Base-by-base conservation (phyloP, 495 filamentous ascomycete genomes). In the Podospora australis region DNA sequence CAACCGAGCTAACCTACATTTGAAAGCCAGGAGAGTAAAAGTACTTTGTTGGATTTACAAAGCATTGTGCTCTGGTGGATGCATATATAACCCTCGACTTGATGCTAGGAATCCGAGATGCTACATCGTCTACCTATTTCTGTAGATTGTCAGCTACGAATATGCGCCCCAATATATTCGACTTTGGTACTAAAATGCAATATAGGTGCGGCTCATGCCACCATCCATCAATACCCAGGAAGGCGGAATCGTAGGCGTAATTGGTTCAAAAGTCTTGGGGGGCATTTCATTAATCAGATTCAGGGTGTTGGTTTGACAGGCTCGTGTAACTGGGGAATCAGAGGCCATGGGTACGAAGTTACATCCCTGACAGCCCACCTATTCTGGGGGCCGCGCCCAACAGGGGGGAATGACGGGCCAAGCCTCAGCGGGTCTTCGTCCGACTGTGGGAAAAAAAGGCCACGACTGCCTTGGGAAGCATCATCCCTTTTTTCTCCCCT, bases 401-500 rank as follows among this genome's bases (percentile, higher is more conserved):
- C 46, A 46, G 42, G 52, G 52, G 38, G 32, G n/a, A 1, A 11
- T n/a, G 38, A 20, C 28, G 43, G 32, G 54, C 55, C 57, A 59
- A 59, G 57, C 32, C 56, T 28, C 44, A 39, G 38, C 30, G 35
- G 49, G 30, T 28, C 8, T 20, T 43, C 40, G 40, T 43, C 28
- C 40, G 40, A 43, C 22, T 40, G 49, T 41, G 46, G 50, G 47
- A 21, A 47, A 51, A 53, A 56, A 57, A 62, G 60, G 60, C 60
- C 60, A 63, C 57, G 59, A 57, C 47, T 40, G 44, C 53, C 34
- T 44, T 50, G 48, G 39, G 32, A n/a, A 9, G 44, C 43, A 45
- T 54, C 54, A 53, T 57, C 53, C 49, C 52, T 53, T 52, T 52
- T 54, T 56, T 58, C 34, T 34, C 38, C 52, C 48, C 47, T 48